Evolutionary conservation across 306 rosid genomes (phyloP), one percentile per base, ranked within the genome.

Genomic region (Cajanus cajan): DNA sequence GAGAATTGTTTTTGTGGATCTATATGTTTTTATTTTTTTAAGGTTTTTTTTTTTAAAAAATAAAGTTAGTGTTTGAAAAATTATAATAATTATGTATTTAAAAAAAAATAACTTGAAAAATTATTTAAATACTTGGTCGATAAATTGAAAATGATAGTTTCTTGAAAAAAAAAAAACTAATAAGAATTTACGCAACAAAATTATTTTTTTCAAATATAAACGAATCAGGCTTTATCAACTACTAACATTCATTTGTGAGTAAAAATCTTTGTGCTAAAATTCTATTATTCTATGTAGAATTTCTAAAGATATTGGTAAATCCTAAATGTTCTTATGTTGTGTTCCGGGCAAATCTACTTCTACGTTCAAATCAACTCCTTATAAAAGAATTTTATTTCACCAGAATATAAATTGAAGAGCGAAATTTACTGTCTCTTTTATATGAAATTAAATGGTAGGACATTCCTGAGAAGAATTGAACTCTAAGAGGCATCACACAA

Each of bases 271-370:
- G 25, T 39, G 55, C 55, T 37, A 12, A 7, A 12, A n/a, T 73
- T 19, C 21, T 18, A 19, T 52, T 18, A 19, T 52, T 47, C 28
- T 70, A 31, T 25, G 33, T 6, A 7, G 28, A 70, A 31, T 51
- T 72, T 72, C 48, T 51, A 34, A 74, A 59, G 70, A 25, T 58
- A n/a, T 58, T 25, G 39, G 70, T 15, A 33, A 59, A 59, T 59
- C 33, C 31, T 22, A 51, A 37, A 67, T 54, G 67, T 52, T 73
- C 34, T 25, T 57, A 40, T 41, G 67, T n/a, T 78, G 8, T 44
- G 16, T 44, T 48, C 52, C 4, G 47, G 41, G 72, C 16, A 48
- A 65, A 64, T 22, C 40, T 47, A 31, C 41, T 22, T 12, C 28
- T 39, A 54, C 22, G 25, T 34, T 47, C 18, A 8, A 40, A 39